Evolutionary conservation across 2,329 filamentous ascomycete genomes (phyloP).

Genomic region (Diaporthe aspalathi): DNA sequence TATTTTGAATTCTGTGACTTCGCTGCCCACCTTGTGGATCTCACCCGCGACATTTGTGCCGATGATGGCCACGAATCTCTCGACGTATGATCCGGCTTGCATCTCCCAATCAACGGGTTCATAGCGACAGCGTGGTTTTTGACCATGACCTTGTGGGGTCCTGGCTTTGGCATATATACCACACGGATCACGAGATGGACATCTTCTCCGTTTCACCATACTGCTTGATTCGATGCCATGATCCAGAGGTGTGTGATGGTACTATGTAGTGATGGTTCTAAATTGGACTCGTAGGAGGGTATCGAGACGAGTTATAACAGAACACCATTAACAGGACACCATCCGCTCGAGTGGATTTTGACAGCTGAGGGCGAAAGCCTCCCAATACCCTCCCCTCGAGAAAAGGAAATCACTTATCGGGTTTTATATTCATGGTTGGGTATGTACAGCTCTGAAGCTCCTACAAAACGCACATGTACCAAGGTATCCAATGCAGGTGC

Average conservation of each 20-base stretch:
- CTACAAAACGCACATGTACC: too few species aligned
- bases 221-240: conserved; percentile 32
- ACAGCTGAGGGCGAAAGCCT: too few species aligned
- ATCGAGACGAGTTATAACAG: too few species aligned
- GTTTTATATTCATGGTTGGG: too few species aligned
- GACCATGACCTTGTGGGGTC: conserved; percentile 38
- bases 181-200: neutral
- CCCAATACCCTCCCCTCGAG: too few species aligned
- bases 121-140: conserved; percentile 42
- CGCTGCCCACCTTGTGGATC: conserved; percentile 40
- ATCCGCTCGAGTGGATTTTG: too few species aligned
- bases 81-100: conserved; percentile 44
- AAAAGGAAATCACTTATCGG: too few species aligned
- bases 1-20: conserved; percentile 40
- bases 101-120: conserved; percentile 45
- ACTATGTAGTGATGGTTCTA: too few species aligned
- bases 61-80: conserved; percentile 44
- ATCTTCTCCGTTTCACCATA: conserved; percentile 14
- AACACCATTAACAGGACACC: too few species aligned
- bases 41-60: conserved; percentile 43
- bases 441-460: neutral
- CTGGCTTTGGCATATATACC: conserved; percentile 34
- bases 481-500: neutral
- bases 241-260: neutral
- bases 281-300: too few species aligned